Percentiles rank a stretch among this genome's conserved stretches.
Evolutionary conservation across 495 filamentous ascomycete species (phyloP).

Genomic region (Emericellopsis terricola): DNA sequence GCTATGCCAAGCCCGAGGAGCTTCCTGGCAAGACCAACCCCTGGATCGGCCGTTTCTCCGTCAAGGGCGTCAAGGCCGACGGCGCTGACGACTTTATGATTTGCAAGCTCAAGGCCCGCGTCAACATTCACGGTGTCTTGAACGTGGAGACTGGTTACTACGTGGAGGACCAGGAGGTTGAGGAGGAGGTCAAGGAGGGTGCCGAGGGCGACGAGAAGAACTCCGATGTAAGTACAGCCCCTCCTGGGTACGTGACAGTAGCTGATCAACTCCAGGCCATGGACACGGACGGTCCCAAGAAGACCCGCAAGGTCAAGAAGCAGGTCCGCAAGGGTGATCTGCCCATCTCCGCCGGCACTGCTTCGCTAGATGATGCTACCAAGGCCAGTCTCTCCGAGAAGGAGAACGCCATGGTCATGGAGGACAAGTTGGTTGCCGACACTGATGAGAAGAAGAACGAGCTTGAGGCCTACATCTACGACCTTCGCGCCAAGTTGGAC

Average conservation of each 20-base stretch:
- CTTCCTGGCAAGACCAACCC: constrained; percentile 86
- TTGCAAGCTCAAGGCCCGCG: constrained; percentile 96
- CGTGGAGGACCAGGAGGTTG: constrained; percentile 94
- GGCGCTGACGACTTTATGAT: constrained; percentile 92
- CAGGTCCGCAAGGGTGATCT: constrained; percentile 96
- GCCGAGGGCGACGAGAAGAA: constrained; percentile 42
- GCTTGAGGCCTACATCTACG: constrained; percentile 93
- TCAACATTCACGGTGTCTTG: constrained; percentile 91
- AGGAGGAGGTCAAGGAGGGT: constrained; percentile 71
- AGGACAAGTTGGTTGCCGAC: constrained; percentile 95
- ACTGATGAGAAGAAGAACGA: constrained; percentile 99
- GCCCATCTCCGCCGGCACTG: constrained; percentile 66
- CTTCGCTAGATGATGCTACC: constrained; percentile 48
- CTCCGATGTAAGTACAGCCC: constrained; percentile 43
- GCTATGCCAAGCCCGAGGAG: constrained; percentile 68
- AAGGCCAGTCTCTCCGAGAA: constrained; percentile 57
- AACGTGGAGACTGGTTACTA: constrained; percentile 97
- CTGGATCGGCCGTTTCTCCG: constrained; percentile 92
- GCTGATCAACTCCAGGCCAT: constrained; percentile 45
- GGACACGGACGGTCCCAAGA: constrained; percentile 81
- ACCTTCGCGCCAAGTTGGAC: constrained; percentile 83
- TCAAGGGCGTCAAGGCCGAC: constrained; percentile 71
- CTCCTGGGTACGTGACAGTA: neutral
- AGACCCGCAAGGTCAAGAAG: constrained; percentile 98
- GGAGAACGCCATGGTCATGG: constrained; percentile 83